Conservation (phyloP, 2,329 filamentous ascomycete genomes). For the Didymellaceae sp. region DNA sequence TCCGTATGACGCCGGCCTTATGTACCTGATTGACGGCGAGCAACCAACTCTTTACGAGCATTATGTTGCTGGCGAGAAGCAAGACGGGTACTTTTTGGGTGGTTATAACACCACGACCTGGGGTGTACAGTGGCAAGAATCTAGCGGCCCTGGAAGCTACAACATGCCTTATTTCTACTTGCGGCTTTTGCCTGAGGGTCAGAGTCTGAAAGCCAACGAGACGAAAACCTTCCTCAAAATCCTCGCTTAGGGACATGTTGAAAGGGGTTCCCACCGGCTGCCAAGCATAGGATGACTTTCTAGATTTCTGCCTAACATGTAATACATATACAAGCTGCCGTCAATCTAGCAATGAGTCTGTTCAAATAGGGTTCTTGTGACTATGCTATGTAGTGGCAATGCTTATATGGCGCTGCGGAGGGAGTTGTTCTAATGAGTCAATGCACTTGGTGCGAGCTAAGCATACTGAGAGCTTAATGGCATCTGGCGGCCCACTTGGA, state of each 20-base stretch:
- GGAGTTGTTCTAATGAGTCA: too few species aligned
- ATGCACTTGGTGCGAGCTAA: too few species aligned
- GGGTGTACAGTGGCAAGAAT: conserved; percentile 26
- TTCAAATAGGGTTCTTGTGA: too few species aligned
- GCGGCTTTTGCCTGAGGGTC: conserved; percentile 22
- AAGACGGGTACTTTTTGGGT: conserved; percentile 28
- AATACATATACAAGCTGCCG: too few species aligned
- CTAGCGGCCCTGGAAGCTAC: conserved; percentile 5
- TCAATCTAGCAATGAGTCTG: too few species aligned
- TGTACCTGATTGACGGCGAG: conserved; percentile 25
- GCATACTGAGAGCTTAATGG: too few species aligned
- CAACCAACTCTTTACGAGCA: conserved; percentile 28
- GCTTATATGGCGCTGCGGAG: too few species aligned
- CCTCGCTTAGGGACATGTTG: neutral
- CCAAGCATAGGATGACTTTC: neutral
- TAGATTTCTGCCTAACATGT: too few species aligned
- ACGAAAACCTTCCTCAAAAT: conserved; percentile 25
- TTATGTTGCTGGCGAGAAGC: conserved; percentile 26
- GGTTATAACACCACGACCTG: conserved; percentile 28
- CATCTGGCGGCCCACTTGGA: too few species aligned
- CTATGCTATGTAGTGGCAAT: too few species aligned
- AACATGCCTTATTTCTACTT: conserved; percentile 21
- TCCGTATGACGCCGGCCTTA: conserved; percentile 22
- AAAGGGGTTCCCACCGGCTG: neutral
- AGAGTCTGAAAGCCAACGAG: conserved; percentile 20